These are phyloP conservation scores for Fraxinus sp. DNA, from an alignment of 305 asterid species.

Conservation along the genomic window DNA sequence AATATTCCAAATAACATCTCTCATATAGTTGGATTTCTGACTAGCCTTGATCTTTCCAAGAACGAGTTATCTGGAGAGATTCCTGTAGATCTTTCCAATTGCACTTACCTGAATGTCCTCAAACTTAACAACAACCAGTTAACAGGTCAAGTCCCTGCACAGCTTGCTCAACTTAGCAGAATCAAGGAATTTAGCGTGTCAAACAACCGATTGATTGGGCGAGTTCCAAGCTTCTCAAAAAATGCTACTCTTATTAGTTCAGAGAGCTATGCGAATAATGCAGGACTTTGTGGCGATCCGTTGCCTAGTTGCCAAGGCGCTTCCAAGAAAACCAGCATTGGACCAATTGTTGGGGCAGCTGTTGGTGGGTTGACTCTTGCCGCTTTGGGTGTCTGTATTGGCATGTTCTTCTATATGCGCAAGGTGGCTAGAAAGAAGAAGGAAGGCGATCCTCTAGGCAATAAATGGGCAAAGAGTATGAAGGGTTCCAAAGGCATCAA, in stretches of 20 bases:
- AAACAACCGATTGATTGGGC: slow-evolving; percentile 55
- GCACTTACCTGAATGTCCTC: slow-evolving; percentile 47
- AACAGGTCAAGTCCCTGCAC: slow-evolving; percentile 57
- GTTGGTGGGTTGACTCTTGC: slow-evolving; percentile 52
- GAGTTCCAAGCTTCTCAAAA: slow-evolving; percentile 37
- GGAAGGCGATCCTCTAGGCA: slow-evolving; percentile 54
- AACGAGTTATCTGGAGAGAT: slow-evolving; percentile 62
- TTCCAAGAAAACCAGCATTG: slow-evolving; percentile 29
- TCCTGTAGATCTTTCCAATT: slow-evolving; percentile 48
- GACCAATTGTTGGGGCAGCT: slow-evolving; percentile 49
- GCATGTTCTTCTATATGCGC: slow-evolving; percentile 41
- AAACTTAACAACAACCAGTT: slow-evolving; percentile 62
- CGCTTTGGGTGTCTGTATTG: slow-evolving; percentile 40
- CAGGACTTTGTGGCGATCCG: slow-evolving; percentile 59
- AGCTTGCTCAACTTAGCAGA: slow-evolving; percentile 50
- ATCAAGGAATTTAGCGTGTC: slow-evolving; percentile 50
- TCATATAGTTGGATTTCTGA: slow-evolving; percentile 27
- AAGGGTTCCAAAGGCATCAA: slow-evolving; percentile 57
- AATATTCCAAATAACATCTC: slow-evolving; percentile 53
- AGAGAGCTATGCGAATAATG: slow-evolving; percentile 47
- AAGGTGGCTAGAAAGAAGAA: slow-evolving; percentile 46
- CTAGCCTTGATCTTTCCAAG: slow-evolving; percentile 61
- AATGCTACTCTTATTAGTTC: slow-evolving; percentile 25
- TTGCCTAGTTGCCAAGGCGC: slow-evolving; percentile 35
- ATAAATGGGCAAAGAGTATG: slow-evolving; percentile 60